These are phyloP conservation scores for Exophiala aquamarina DNA, from an alignment of 2,329 filamentous ascomycete species.

Conservation along the genomic window DNA sequence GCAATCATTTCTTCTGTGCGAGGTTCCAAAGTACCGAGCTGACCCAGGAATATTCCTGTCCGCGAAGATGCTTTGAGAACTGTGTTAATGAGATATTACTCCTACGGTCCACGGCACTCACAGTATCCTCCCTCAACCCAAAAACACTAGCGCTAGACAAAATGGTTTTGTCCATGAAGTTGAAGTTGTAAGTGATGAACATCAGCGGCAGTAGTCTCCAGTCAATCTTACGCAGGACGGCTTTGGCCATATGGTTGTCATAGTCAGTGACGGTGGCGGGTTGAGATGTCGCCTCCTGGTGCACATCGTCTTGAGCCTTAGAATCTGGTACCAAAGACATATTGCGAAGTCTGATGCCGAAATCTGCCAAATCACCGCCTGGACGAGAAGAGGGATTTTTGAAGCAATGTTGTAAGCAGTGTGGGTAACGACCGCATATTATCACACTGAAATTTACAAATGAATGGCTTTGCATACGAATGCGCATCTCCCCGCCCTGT, in stretches of 20 bases:
- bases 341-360: too few relatives aligned
- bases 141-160: conserved; percentile 47
- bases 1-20: too few relatives aligned
- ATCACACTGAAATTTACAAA: too few relatives aligned
- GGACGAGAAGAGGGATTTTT: too few relatives aligned
- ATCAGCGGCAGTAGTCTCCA: conserved; percentile 55
- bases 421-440: too few relatives aligned
- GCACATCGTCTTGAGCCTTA: neutral
- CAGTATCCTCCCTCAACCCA: neutral
- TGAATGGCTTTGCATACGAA: too few relatives aligned
- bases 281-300: neutral
- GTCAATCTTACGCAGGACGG: conserved; percentile 55
- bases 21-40: too few relatives aligned
- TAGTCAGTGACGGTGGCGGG: neutral
- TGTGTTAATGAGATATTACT: too few relatives aligned
- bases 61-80: too few relatives aligned
- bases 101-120: neutral
- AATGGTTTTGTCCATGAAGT: conserved; percentile 63
- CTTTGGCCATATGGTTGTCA: neutral
- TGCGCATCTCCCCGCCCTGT: too few relatives aligned
- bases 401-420: too few relatives aligned
- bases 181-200: conserved; percentile 59
- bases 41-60: conserved; percentile 1
- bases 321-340: neutral
- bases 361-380: too few relatives aligned